Evolutionary conservation across 2,329 filamentous ascomycete species (phyloP).

Genomic region (Cryphonectria japonica): DNA sequence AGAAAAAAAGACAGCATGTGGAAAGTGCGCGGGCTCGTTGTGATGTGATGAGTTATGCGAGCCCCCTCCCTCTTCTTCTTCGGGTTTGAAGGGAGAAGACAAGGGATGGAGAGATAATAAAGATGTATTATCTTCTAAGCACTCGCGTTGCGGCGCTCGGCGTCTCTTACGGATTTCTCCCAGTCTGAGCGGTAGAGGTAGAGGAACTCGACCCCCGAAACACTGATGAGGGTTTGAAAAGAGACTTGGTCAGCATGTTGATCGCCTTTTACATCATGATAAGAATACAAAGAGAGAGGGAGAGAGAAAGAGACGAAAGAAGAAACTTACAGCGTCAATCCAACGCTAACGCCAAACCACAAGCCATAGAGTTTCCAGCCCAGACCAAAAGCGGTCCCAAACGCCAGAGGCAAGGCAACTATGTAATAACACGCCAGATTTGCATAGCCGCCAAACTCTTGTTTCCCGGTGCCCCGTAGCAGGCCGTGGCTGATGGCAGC

Average conservation of each 20-base stretch:
- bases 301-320: not conserved
- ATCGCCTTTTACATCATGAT: too few relatives aligned
- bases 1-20: not conserved
- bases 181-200: constrained; percentile 58
- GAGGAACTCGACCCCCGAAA: constrained; percentile 56
- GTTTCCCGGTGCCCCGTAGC: constrained; percentile 82
- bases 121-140: constrained; percentile 37
- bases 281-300: not conserved
- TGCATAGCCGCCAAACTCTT: constrained; percentile 87
- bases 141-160: constrained; percentile 53
- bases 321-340: constrained; percentile 61
- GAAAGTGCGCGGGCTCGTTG: not conserved
- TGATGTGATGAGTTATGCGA: not conserved
- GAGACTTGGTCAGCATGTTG: not conserved
- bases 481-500: constrained; percentile 82
- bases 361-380: constrained; percentile 78
- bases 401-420: constrained; percentile 82
- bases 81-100: not conserved
- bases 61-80: not conserved
- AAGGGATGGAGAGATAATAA: not conserved
- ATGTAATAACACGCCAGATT: constrained; percentile 87
- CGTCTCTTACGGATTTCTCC: constrained; percentile 57
- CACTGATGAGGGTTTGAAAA: constrained; percentile 41
- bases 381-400: constrained; percentile 76
- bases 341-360: constrained; percentile 79